Percentiles rank a stretch among this genome's conserved stretches.
These are phyloP conservation scores for Penicillium alfredii DNA, from an alignment of 495 filamentous ascomycete species.

Conservation along the genomic window DNA sequence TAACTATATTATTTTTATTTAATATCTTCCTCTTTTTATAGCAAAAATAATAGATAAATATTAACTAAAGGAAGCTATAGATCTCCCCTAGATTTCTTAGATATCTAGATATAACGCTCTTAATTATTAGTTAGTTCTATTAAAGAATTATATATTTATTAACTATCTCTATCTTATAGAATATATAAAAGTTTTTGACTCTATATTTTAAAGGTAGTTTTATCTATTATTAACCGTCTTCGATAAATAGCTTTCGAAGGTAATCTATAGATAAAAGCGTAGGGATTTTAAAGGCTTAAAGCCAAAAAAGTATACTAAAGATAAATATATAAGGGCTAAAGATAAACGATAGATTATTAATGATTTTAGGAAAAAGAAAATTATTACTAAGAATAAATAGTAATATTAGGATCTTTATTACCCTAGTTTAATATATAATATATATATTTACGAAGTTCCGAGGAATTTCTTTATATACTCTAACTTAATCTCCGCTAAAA, in stretches of 20 bases:
- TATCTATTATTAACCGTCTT: conserved; percentile 16
- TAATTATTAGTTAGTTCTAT: conserved; percentile 13
- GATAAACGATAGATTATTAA: conserved; percentile 19
- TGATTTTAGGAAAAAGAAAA: conserved; percentile 23
- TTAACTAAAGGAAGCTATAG: conserved; percentile 14
- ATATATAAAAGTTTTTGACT: conserved; percentile 17
- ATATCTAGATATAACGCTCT: conserved; percentile 11
- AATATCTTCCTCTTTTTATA: conserved; percentile 20
- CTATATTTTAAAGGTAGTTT: conserved; percentile 14
- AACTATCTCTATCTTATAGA: conserved; percentile 15
- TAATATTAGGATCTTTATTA: conserved; percentile 1
- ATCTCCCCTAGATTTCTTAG: conserved; percentile 22
- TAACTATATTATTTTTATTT: conserved; percentile 20
- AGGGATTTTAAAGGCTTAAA: conserved; percentile 16
- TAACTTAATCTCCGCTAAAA: conserved; percentile 16
- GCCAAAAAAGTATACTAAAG: conserved; percentile 18
- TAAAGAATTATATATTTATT: conserved; percentile 4
- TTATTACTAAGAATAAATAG: conserved; percentile 13
- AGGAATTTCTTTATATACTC: conserved; percentile 17
- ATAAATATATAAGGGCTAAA: conserved; percentile 23
- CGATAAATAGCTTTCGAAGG: conserved; percentile 15
- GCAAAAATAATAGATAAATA: conserved; percentile 16
- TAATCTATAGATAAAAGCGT: conserved; percentile 18
- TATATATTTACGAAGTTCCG: conserved; percentile 15
- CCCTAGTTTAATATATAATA: background rate